Evolutionary conservation across 2,329 filamentous ascomycete species (phyloP).

Genomic region (Cladosporium cucumerinum): DNA sequence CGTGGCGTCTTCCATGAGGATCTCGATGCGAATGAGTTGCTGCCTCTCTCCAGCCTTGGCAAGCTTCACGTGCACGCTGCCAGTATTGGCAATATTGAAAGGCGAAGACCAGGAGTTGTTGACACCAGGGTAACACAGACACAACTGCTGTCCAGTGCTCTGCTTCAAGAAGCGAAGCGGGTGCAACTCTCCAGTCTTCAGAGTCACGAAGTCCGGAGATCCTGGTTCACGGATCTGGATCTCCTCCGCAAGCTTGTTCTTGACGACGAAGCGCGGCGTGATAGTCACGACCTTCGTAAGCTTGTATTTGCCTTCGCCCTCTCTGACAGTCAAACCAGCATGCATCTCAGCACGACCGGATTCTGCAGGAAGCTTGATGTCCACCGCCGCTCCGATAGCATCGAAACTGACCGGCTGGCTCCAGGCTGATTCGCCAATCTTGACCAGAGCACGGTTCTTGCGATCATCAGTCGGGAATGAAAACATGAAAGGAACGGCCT

Average conservation of each 20-base stretch:
- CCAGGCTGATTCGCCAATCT: conserved; percentile 87
- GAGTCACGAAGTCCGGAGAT: conserved; percentile 76
- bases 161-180: conserved; percentile 89
- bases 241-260: conserved; percentile 87
- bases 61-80: conserved; percentile 88
- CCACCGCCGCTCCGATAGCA: conserved; percentile 87
- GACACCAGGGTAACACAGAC: conserved; percentile 85
- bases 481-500: conserved; percentile 91
- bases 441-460: conserved; percentile 83
- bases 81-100: conserved; percentile 94
- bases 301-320: conserved; percentile 96
- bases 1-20: conserved; percentile 88
- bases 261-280: conserved; percentile 85
- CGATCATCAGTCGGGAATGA: conserved; percentile 85
- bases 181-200: conserved; percentile 74
- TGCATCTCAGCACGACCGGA: conserved; percentile 78
- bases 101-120: conserved; percentile 98
- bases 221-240: conserved; percentile 88
- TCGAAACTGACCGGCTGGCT: conserved; percentile 98
- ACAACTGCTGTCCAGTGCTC: conserved; percentile 79
- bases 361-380: conserved; percentile 75
- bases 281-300: conserved; percentile 93
- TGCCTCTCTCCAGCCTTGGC: conserved; percentile 88
- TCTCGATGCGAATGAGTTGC: conserved; percentile 78
- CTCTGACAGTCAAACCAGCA: conserved; percentile 80